These are phyloP conservation scores for Selaginella tamariscina DNA, from an alignment of 75 land plant species.

Conservation along the genomic window DNA sequence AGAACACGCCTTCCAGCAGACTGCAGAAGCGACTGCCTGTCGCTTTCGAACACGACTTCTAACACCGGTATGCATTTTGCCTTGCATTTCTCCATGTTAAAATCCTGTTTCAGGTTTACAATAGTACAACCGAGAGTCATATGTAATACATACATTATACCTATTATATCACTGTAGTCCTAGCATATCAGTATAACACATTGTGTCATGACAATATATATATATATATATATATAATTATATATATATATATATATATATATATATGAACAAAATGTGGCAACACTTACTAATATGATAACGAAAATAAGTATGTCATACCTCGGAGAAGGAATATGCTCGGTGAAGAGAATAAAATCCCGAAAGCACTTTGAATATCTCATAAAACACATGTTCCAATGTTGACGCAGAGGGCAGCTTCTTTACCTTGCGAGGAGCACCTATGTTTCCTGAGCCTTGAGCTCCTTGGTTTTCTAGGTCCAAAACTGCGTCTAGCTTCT, in stretches of 20 bases:
- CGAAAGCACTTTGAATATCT: conserved; percentile 61
- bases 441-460: conserved; percentile 39
- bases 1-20: conserved; percentile 71
- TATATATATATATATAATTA: too few relatives aligned
- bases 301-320: too few relatives aligned
- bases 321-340: too few relatives aligned
- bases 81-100: conserved; percentile 15
- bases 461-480: conserved; percentile 68
- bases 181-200: too few relatives aligned
- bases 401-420: conserved; percentile 51
- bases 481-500: conserved; percentile 80
- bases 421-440: conserved; percentile 28
- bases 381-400: conserved; percentile 73
- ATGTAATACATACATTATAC: too few relatives aligned
- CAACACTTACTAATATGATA: too few relatives aligned
- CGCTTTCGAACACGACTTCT: conserved; percentile 78
- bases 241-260: too few relatives aligned
- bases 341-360: conserved; percentile 40
- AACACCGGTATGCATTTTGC: conserved; percentile 50
- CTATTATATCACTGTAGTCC: too few relatives aligned
- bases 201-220: too few relatives aligned
- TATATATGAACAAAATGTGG: too few relatives aligned
- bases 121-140: too few relatives aligned
- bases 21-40: conserved; percentile 67
- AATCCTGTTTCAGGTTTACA: background rate